A percentile compares a stretch with the other conserved stretches of the same genome.
Conservation (phyloP, 2,329 filamentous ascomycete genomes). For the Sporothrix mexicana region DNA sequence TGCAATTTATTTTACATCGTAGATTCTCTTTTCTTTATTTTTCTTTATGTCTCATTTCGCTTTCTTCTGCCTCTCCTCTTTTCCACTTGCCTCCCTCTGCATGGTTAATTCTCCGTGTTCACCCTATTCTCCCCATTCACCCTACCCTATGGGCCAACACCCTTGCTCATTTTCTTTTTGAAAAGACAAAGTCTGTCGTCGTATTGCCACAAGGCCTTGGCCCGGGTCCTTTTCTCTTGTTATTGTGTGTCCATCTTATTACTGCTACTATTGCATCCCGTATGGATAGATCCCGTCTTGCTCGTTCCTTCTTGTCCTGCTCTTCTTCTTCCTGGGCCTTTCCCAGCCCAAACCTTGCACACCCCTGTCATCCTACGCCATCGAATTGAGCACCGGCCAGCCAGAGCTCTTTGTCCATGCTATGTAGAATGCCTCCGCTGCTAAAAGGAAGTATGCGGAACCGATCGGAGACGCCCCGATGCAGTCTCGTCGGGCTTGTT, state of each 20-base stretch:
- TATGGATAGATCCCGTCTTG: neutral
- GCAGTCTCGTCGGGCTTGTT: neutral
- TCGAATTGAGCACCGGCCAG: too few species aligned
- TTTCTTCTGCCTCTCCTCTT: neutral
- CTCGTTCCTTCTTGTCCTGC: neutral
- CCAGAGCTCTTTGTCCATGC: neutral
- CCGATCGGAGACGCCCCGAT: slow-evolving; percentile 2
- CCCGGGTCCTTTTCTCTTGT: neutral
- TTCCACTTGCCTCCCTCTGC: neutral
- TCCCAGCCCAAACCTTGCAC: neutral
- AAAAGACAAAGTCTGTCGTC: neutral
- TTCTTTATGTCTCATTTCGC: neutral
- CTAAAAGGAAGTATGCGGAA: neutral
- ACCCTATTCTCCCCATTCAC: slow-evolving; percentile 24
- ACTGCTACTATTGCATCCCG: slow-evolving; percentile 16
- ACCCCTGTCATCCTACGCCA: neutral
- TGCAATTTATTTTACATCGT: neutral
- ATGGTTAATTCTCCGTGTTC: slow-evolving; percentile 8
- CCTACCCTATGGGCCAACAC: slow-evolving; percentile 9
- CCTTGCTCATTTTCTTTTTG: neutral
- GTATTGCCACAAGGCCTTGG: slow-evolving; percentile 11
- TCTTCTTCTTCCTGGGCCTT: neutral
- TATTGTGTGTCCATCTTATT: slow-evolving; percentile 8
- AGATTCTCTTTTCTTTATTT: neutral
- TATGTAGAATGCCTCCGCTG: neutral